phyloP scores from a whole-genome alignment of 345 rosid genomes.

The Euphorbia peplus region DNA sequence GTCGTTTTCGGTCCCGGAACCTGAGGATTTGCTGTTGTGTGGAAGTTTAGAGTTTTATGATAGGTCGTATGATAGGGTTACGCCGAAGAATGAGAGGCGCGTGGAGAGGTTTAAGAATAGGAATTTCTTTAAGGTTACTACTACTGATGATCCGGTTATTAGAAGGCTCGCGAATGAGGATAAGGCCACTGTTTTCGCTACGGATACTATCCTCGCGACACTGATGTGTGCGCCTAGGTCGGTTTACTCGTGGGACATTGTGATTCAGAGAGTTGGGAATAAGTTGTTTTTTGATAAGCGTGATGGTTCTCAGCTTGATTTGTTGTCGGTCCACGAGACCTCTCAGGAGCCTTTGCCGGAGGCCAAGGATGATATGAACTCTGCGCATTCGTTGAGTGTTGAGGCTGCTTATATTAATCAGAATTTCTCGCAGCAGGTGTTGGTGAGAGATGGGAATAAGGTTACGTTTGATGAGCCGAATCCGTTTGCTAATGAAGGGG shows the following conservation, averaged over 20 bases:
- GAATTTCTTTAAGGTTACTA: conserved; percentile 88
- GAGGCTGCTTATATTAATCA: conserved; percentile 88
- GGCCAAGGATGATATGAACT: conserved; percentile 82
- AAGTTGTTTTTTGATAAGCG: conserved; percentile 87
- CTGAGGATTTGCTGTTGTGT: conserved; percentile 75
- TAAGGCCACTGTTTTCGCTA: conserved; percentile 86
- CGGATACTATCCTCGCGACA: conserved; percentile 74
- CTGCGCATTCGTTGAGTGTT: conserved; percentile 70
- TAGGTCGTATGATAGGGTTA: conserved; percentile 58
- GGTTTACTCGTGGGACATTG: conserved; percentile 96
- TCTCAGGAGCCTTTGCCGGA: conserved; percentile 90
- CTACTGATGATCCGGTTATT: conserved; percentile 89
- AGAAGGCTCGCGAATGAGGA: conserved; percentile 85
- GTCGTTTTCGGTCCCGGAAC: conserved; percentile 68
- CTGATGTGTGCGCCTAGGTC: conserved; percentile 95
- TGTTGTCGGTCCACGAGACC: conserved; percentile 86
- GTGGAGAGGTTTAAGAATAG: conserved; percentile 87
- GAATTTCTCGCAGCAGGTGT: conserved; percentile 85
- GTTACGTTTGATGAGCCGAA: conserved; percentile 80
- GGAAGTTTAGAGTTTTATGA: conserved; percentile 83
- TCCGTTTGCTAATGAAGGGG: conserved; percentile 88
- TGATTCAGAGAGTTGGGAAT: conserved; percentile 85
- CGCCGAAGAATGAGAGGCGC: conserved; percentile 77
- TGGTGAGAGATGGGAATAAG: conserved; percentile 79
- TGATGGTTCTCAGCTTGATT: conserved; percentile 86